Conservation (phyloP, 345 rosid species). For the Populus nigra region DNA sequence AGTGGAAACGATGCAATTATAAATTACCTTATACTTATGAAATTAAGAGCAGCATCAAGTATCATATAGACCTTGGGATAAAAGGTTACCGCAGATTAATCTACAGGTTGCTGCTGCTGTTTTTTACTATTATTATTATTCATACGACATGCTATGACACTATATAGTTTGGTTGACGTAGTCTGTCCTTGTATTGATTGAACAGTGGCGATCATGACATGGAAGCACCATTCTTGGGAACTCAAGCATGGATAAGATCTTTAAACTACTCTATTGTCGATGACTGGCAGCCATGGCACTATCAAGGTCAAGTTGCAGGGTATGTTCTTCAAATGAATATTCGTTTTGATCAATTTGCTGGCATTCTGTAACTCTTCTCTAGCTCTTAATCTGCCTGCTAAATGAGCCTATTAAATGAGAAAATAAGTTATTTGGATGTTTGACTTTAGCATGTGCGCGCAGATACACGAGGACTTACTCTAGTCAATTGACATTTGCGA, state of each 20-base stretch:
- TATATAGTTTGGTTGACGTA: neutral
- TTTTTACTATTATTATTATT: too few relatives aligned
- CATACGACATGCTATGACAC: too few relatives aligned
- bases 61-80: neutral
- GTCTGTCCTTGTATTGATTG: neutral
- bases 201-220: conserved; percentile 39
- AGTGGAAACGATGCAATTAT: neutral
- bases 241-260: conserved; percentile 32
- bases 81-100: conserved; percentile 9
- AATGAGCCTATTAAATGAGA: neutral
- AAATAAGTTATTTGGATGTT: neutral
- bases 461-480: conserved; percentile 63
- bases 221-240: conserved; percentile 22
- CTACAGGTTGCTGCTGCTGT: neutral
- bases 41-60: neutral
- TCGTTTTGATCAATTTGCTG: neutral
- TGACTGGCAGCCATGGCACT: conserved; percentile 31
- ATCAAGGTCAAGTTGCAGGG: conserved; percentile 34
- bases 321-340: neutral
- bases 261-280: conserved; percentile 23
- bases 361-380: neutral
- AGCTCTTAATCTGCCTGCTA: neutral
- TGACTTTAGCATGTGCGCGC: neutral
- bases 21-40: neutral
- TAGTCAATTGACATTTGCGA: conserved; percentile 66